Evolutionary conservation across 768 basidiomycete species (phyloP), one percentile per base, ranked within the genome.

Genomic region (Nidula microcarpa): DNA sequence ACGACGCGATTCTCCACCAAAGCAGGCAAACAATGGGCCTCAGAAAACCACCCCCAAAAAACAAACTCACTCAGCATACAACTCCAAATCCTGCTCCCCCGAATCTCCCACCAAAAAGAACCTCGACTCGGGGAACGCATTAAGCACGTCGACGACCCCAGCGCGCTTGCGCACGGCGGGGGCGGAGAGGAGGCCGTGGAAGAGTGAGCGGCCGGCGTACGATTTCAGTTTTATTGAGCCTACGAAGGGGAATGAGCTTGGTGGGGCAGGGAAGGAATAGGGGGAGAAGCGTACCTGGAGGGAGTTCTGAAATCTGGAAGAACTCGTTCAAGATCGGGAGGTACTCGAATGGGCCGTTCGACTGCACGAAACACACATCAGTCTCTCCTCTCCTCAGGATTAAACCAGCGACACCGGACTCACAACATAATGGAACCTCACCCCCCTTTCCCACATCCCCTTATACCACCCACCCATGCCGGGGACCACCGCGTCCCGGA

Each of bases 11-110:
- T 1, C 4, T 4, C 23, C 23, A 23, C 23, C 23, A 23, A 23
- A 23, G 23, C 23, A 23, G 23, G 33, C 36, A 9, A 48, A 33
- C 13, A 50, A 30, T 32, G 14, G n/a, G 41, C 17, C 11, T 11
- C n/a, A 33, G 14, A 4, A 4, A 14, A 35, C 43, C 16, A 16
- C 11, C 49, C 11, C 17, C 34, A 33, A 49, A 16, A 8, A 14
- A 18, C 34, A 34, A 13, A 66, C 75, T n/a, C 58, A 80, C 80
- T 83, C 75, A 11, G 86, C 76, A 65, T 98, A 98, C 1, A 98
- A 75, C 67, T 98, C 94, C 43, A 98, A 71, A 68, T 98, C 96
- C 59, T 97, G 95, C 64, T 98, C 96, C 34, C 95, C 96, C 0
- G 87, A 84, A 66, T 98, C 96, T 6, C 96, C 96, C 39, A 98